These are phyloP conservation scores for Aspergillus cristatus DNA, from an alignment of 495 filamentous ascomycete species.

Conservation along the genomic window DNA sequence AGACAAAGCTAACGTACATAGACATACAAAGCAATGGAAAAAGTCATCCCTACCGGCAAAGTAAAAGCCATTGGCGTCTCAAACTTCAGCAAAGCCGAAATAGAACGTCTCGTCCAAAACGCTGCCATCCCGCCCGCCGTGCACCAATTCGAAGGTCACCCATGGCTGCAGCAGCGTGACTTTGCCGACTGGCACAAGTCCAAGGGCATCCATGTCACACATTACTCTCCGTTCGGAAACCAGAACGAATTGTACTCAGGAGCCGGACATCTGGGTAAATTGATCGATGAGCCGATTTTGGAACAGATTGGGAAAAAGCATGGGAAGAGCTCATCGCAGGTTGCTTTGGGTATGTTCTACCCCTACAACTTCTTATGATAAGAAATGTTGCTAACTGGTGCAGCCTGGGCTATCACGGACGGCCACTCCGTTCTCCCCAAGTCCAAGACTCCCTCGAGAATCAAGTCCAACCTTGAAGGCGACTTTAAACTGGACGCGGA, in stretches of 20 bases:
- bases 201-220: constrained; percentile 52
- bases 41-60: constrained; percentile 45
- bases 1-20: constrained; percentile 6
- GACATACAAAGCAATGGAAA: constrained; percentile 60
- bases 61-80: constrained; percentile 62
- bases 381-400: too few relatives aligned
- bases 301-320: constrained; percentile 54
- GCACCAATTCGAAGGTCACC: constrained; percentile 58
- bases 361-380: too few relatives aligned
- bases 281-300: constrained; percentile 54
- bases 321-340: constrained; percentile 51
- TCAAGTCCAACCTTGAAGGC: constrained; percentile 47
- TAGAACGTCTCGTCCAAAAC: constrained; percentile 58
- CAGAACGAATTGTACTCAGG: constrained; percentile 53
- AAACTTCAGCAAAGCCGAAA: constrained; percentile 62
- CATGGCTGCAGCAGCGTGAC: constrained; percentile 50
- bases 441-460: constrained; percentile 45
- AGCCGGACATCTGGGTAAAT: constrained; percentile 38
- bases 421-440: constrained; percentile 62
- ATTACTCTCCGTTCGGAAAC: constrained; percentile 65
- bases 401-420: constrained; percentile 56
- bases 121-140: constrained; percentile 51
- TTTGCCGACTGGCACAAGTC: constrained; percentile 47
- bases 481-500: constrained; percentile 46
- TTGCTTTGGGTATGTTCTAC: constrained; percentile 44